A percentile compares a stretch with the other conserved stretches of the same genome.
These are phyloP conservation scores for Claviceps quebecensis DNA, from an alignment of 2,329 filamentous ascomycete species.

Conservation along the genomic window DNA sequence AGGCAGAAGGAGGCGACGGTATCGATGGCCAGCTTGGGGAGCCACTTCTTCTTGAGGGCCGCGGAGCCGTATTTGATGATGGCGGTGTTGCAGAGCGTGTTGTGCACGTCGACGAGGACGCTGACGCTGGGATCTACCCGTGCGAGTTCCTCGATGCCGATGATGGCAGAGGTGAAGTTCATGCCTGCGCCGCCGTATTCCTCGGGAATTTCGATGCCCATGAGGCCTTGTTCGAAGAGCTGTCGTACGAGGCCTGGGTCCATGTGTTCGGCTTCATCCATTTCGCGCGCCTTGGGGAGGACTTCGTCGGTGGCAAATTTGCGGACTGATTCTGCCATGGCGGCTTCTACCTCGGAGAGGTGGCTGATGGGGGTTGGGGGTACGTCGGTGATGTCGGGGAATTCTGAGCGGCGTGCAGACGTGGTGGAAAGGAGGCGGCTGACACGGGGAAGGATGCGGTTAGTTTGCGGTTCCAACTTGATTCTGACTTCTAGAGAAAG, in stretches of 20 bases:
- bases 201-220: slow-evolving; percentile 95
- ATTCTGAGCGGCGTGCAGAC: slow-evolving; percentile 31
- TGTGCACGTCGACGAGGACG: slow-evolving; percentile 93
- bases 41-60: slow-evolving; percentile 67
- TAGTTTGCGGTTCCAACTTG: no score
- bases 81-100: slow-evolving; percentile 91
- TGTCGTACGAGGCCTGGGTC: slow-evolving; percentile 78
- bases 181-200: slow-evolving; percentile 71
- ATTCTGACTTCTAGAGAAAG: no score
- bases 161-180: slow-evolving; percentile 95
- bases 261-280: slow-evolving; percentile 96
- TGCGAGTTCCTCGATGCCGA: slow-evolving; percentile 93
- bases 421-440: slow-evolving; percentile 48
- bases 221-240: slow-evolving; percentile 92
- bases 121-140: slow-evolving; percentile 88
- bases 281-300: slow-evolving; percentile 81
- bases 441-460: neutral
- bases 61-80: slow-evolving; percentile 72
- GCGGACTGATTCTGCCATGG: slow-evolving; percentile 80
- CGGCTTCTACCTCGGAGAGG: slow-evolving; percentile 73
- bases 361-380: slow-evolving; percentile 87
- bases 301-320: slow-evolving; percentile 87
- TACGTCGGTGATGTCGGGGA: slow-evolving; percentile 55
- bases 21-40: slow-evolving; percentile 79
- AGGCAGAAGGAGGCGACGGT: slow-evolving; percentile 89